phyloP scores from a whole-genome alignment of 2,329 filamentous ascomycete species.

The Pseudonectria foliicola region DNA sequence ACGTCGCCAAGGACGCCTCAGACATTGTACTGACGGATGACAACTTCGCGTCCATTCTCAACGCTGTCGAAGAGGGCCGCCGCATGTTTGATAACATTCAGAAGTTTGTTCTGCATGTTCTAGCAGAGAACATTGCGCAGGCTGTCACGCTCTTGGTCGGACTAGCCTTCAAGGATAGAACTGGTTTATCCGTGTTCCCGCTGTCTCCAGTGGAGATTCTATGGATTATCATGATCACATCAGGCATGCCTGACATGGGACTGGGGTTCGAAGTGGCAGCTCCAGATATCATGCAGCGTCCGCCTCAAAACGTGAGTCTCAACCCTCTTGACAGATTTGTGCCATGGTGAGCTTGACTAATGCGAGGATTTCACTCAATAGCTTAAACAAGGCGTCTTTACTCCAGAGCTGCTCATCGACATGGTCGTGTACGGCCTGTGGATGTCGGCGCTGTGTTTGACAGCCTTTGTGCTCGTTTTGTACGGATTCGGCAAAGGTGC shows the following conservation, averaged over 20 bases:
- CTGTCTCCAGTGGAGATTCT: conserved; percentile 67
- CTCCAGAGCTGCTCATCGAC: conserved; percentile 55
- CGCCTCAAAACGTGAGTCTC: conserved; percentile 55
- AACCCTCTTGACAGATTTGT: too few relatives aligned
- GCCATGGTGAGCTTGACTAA: too few relatives aligned
- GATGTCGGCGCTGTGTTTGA: conserved; percentile 54
- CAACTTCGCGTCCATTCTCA: conserved; percentile 65
- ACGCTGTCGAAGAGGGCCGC: conserved; percentile 63
- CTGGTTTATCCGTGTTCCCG: conserved; percentile 60
- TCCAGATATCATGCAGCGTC: conserved; percentile 60
- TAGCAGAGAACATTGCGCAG: conserved; percentile 64
- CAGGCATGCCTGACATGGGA: conserved; percentile 67
- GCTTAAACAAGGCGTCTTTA: conserved; percentile 52
- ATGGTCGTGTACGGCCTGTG: conserved; percentile 61
- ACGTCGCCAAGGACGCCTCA: conserved; percentile 63
- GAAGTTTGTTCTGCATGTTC: conserved; percentile 61
- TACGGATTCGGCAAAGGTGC: conserved; percentile 40
- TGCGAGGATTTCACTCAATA: too few relatives aligned
- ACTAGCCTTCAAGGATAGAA: conserved; percentile 60
- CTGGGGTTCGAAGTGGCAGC: conserved; percentile 64
- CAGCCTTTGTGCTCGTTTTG: conserved; percentile 45
- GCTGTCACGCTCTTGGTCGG: conserved; percentile 62
- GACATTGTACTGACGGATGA: conserved; percentile 65
- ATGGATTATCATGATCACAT: conserved; percentile 76
- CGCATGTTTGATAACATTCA: conserved; percentile 69